Evolutionary conservation across 208 protist species (phyloP).

Genomic region (Leishmania martiniquensis): DNA sequence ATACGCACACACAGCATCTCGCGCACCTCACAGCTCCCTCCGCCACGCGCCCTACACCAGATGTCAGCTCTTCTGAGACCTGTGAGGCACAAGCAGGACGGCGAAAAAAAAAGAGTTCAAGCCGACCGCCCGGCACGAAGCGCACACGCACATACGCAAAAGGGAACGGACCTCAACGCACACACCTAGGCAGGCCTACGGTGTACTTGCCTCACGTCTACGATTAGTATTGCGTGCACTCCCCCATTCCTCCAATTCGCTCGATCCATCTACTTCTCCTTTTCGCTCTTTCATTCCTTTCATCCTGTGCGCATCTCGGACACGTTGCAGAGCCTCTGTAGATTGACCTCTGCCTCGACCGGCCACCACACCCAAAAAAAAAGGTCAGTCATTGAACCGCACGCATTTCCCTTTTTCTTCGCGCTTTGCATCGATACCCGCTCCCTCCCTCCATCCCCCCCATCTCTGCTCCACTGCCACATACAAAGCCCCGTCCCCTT

Average conservation of each 20-base stretch:
- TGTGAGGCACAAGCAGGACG: no score
- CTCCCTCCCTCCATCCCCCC: not conserved
- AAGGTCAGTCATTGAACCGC: not conserved
- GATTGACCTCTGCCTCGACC: not conserved
- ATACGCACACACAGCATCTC: no score
- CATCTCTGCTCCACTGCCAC: not conserved
- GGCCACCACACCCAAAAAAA: not conserved
- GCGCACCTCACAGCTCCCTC: no score
- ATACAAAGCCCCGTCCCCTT: not conserved
- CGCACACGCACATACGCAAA: not conserved
- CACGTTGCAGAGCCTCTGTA: not conserved
- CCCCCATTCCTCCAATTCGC: not conserved
- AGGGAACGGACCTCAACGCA: no score
- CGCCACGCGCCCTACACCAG: no score
- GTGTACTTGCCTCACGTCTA: not conserved
- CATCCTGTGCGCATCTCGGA: not conserved
- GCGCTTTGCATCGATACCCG: not conserved
- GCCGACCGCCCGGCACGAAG: no score
- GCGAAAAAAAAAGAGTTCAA: no score
- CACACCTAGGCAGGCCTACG: no score
- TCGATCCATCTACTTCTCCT: not conserved
- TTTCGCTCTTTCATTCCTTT: not conserved
- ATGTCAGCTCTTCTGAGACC: no score
- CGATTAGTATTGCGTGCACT: not conserved
- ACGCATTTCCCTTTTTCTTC: not conserved